Evolutionary conservation across 1,284 basidiomycete genomes (phyloP), one percentile per base, ranked within the genome.

Genomic region (Moniliophthora roreri): DNA sequence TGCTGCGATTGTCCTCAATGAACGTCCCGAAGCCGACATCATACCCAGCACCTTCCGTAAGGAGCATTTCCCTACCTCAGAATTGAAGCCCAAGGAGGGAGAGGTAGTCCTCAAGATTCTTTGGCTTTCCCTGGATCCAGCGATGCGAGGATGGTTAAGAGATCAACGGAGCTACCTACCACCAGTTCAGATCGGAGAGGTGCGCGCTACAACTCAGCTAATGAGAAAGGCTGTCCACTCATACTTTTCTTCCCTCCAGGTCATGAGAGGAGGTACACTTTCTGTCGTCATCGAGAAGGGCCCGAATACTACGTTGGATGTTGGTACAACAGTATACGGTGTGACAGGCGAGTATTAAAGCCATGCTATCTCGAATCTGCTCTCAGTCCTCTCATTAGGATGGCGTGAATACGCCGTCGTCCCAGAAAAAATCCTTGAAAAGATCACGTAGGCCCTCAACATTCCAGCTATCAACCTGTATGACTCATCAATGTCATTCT

Each of bases 81-180:
- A 68, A 46, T 74, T 91, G 51, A 77, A 81, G 44, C 44, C 44
- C 44, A 46, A 46, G 24, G 66, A 75, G 18, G 75, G 77, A 16
- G 77, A 93, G 65, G 82, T 84, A 1, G 72, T 94, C 39, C 82
- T 95, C 32, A 79, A 84, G 63, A 81, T 89, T 52, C 84, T 85
- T 45, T 92, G 85, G 73, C 67, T 92, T 18, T 89, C 87, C 37
- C 73, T 94, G 53, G 92, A 94, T 63, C 90, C 92, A 32, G 89
- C 90, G 0, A 93, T 94, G 91, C 81, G 93, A 34, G 87, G 84
- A 9, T 95, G 88, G 80, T 64, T 96, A 49, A 81, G 80, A 49
- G 89, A 93, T 64, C 66, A 63, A 16, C 78, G 88, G 48, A 85
- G 80, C 64, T 91, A 89, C 61, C 45, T 87, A 18, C 80, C 79